A percentile compares a stretch with the other conserved stretches of the same genome.
Conservation (phyloP, 768 basidiomycete genomes). For the Cystobasidium onofrii region DNA sequence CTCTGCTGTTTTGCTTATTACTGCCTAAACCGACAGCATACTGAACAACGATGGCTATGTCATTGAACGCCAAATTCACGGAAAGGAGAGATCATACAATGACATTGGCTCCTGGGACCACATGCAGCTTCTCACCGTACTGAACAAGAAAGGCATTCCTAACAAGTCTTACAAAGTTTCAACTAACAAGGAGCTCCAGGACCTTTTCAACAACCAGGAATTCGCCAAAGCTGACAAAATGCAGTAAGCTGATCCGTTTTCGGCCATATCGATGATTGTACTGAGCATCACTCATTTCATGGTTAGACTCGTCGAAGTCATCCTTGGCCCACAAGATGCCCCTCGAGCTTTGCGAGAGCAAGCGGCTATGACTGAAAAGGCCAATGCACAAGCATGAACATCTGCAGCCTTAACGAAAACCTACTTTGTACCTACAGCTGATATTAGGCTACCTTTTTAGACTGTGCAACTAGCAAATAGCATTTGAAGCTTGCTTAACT, state of each 20-base stretch:
- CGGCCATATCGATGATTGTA: too few species aligned
- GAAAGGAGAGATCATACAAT: slow-evolving; percentile 36
- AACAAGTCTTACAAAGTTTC: slow-evolving; percentile 44
- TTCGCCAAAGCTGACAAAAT: slow-evolving; percentile 62
- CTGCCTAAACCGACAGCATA: not conserved
- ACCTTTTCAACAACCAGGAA: slow-evolving; percentile 56
- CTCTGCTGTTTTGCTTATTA: not conserved
- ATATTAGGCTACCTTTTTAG: too few species aligned
- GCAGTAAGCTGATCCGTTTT: slow-evolving; percentile 38
- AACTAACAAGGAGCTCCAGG: slow-evolving; percentile 56
- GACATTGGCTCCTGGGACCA: slow-evolving; percentile 65
- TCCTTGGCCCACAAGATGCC: slow-evolving; percentile 66
- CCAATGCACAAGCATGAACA: slow-evolving; percentile 20
- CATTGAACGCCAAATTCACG: slow-evolving; percentile 64
- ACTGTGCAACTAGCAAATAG: not conserved
- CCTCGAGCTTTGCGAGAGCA: slow-evolving; percentile 49
- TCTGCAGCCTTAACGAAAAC: too few species aligned
- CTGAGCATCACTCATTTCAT: too few species aligned
- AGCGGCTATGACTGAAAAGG: slow-evolving; percentile 34
- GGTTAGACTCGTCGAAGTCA: slow-evolving; percentile 64
- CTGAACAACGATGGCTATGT: slow-evolving; percentile 57
- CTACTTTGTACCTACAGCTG: too few species aligned
- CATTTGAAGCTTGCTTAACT: not conserved
- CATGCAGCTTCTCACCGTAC: slow-evolving; percentile 45
- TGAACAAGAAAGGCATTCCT: slow-evolving; percentile 45